Evolutionary conservation across 1,284 basidiomycete species (phyloP), one percentile per base, ranked within the genome.

Genomic region (Phellinidium pouzarii): DNA sequence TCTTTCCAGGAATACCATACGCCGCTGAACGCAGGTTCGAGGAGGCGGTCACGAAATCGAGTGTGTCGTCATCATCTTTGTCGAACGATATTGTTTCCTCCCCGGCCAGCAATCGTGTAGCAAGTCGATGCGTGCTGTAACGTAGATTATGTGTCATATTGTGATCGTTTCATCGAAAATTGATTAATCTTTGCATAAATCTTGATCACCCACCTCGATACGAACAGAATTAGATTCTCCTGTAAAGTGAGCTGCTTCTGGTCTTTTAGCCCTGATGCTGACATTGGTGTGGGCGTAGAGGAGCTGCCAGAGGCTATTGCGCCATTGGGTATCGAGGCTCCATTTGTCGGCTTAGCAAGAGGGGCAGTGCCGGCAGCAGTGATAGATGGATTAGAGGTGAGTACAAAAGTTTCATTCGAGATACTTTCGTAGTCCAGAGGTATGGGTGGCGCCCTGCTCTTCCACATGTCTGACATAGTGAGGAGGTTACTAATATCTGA

Each of bases 391-490:
- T 41, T 47, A 53, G 66, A 59, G 27, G 71, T 68, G 19, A 79
- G 61, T 2, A 65, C 65, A 64, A 90, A 90, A 1, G 73, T 73
- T 17, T 75, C 83, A 38, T 78, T 71, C 65, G 78, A 66, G 61
- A 96, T 87, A 1, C 69, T 68, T 14, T 88, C 82, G 61, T 86
- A 94, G 54, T 91, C 83, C 29, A 99, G 78, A 1, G 94, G 85
- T 0, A 78, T 80, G 0, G 96, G 96, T 58, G 86, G 87, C 22
- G 83, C 79, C 25, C 96, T 82, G 7, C 86, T 79, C 44, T 84
- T 84, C 96, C 96, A 99, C 94, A 99, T 98, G 62, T 98, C 95
- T n/a, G 84, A 75, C 96, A 99, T 99, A 11, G 80, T 80, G 11
- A 99, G 73, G 1, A 99, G 75, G 46, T 96, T 90, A 53, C 82